phyloP scores from a whole-genome alignment of 1,139 yeast species.

The Scheffersomyces illinoinensis region DNA sequence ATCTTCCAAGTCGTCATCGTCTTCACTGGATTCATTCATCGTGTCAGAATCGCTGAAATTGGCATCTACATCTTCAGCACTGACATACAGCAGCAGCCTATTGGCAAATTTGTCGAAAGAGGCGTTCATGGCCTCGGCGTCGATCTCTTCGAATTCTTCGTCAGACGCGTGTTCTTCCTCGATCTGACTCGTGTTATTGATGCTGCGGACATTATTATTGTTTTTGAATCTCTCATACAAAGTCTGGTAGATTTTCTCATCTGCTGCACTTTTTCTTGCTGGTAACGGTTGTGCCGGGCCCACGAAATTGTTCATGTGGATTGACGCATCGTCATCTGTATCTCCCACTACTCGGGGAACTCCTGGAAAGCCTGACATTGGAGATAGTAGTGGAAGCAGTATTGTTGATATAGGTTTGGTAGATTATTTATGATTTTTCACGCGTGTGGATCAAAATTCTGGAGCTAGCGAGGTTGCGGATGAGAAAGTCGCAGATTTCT shows the following conservation, averaged over 20 bases:
- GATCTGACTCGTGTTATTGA: neutral
- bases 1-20: conserved; percentile 1
- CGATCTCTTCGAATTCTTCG: conserved; percentile 5
- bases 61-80: conserved; percentile 9
- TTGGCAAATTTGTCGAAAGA: neutral
- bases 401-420: neutral
- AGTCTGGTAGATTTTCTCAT: conserved; percentile 16
- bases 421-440: neutral
- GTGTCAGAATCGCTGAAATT: conserved; percentile 8
- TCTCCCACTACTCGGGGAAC: conserved; percentile 42
- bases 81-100: conserved; percentile 1
- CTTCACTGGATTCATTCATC: conserved; percentile 11
- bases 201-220: neutral
- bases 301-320: conserved; percentile 38
- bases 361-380: conserved; percentile 35
- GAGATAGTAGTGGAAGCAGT: neutral
- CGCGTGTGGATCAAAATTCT: neutral
- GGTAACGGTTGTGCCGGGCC: conserved; percentile 42
- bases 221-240: conserved; percentile 5
- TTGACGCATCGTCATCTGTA: conserved; percentile 47
- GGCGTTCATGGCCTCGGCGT: conserved; percentile 1
- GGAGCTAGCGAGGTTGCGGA: neutral
- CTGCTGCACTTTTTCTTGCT: conserved; percentile 9
- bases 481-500: neutral
- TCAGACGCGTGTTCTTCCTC: conserved; percentile 5